Evolutionary conservation across 768 basidiomycete species (phyloP), one percentile per base, ranked within the genome.

Genomic region (Boletellus emodensis): DNA sequence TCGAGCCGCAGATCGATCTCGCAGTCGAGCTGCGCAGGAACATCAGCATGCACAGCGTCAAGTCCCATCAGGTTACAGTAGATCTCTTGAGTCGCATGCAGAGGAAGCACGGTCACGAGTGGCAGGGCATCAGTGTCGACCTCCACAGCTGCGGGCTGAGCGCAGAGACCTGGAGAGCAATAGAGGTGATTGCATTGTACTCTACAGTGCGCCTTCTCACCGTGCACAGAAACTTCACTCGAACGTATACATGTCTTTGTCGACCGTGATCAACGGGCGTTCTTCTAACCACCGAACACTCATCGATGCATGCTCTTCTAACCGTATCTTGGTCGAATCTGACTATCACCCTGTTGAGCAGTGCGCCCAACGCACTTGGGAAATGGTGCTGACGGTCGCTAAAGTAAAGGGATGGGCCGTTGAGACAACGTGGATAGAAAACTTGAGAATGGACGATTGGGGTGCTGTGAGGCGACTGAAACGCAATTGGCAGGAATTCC

Each of bases 111-210:
- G 79, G 81, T 6, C 65, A 71, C 8, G 69, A 66, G 20, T 94
- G 87, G 79, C 68, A 71, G 43, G 64, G 62, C 17, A 83, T 96
- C 62, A 94, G 84, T 59, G 69, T 97, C 41, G 93, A 95, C 64
- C 66, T 99, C 58, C 95, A 99, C 66, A 90, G 87, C 40, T 97
- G 92, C 61, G 90, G 91, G 0, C 70, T 94, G 56, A 91, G 87
- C 53, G 74, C 83, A 7, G 80, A 94, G 61, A 82, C 78, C 34
- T 90, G 89, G 83, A 70, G 67, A 48, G 76, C 77, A 42, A 77
- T 95, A 39, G 85, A 94, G 81, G 92, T 84, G 70, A 46, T 62
- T 48, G 39, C 9, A 32, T 37, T 10, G 34, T 18, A 37, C 33
- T 17, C 15, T 20, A 13, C 15, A 45, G n/a, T 44, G 33, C 14